Percentiles rank a stretch among this genome's conserved stretches.
Evolutionary conservation across 495 filamentous ascomycete species (phyloP).

Genomic region (Neurospora intermedia): DNA sequence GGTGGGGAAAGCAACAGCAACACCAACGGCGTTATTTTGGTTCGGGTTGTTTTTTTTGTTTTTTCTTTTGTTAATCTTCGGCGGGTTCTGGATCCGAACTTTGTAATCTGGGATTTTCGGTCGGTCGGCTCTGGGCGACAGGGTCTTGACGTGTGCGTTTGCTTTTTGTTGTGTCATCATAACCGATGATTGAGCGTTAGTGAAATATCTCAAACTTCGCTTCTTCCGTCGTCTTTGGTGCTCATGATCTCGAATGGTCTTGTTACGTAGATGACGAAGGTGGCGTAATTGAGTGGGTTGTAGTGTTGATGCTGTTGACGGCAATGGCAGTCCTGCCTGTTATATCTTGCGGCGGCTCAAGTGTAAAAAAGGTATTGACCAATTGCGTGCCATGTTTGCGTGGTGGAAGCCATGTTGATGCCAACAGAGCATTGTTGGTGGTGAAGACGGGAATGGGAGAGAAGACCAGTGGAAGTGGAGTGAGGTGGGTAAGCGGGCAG

Average conservation of each 20-base stretch:
- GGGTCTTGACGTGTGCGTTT: neutral
- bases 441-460: neutral
- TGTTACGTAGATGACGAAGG: neutral
- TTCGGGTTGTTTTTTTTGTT: neutral
- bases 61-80: neutral
- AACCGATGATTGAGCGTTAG: neutral
- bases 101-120: neutral
- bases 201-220: neutral
- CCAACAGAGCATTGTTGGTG: neutral
- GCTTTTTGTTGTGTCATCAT: neutral
- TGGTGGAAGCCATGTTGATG: neutral
- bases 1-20: neutral
- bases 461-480: neutral
- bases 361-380: neutral
- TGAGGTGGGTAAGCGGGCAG: neutral
- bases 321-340: neutral
- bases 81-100: neutral
- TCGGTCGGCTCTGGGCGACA: neutral
- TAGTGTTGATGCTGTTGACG: neutral
- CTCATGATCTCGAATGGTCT: neutral
- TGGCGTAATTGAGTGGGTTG: neutral
- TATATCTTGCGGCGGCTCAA: neutral
- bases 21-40: neutral
- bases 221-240: neutral
- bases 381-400: neutral